Base-by-base conservation (phyloP, 148 eudicot species). In the Vaccinium myrtillus region DNA sequence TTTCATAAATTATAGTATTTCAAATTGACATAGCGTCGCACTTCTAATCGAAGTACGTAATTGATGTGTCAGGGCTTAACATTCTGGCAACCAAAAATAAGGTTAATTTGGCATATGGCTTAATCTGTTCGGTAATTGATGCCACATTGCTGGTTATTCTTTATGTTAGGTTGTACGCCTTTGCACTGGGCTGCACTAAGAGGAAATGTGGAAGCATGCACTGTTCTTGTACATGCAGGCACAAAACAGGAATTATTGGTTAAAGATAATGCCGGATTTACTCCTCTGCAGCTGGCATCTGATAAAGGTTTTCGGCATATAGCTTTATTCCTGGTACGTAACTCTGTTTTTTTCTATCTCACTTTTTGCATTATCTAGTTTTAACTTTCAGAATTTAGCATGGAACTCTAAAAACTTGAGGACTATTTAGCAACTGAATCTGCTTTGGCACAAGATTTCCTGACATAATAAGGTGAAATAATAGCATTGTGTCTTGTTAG, bases 251-350 rank as follows among this genome's bases (percentile, higher is more conserved):
- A 95, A 90, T 76, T 95, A 56, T 63, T 67, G 87, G 91, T 95
- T 74, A 93, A 92, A 88, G 96, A 95, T 92, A 92, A 88, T 84
- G 91, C 98, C 80, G 98, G 98, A 56, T 87, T 86, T 80, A 93
- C 94, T 51, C 98, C 98, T 14, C 78, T 91, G 84, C 90, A 94
- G 88, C 89, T 95, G 87, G 98, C 98, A 85, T 86, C 82, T 85
- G 98, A 95, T 89, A 94, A 92, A 95, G 98, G 98, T 88, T 96
- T 94, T 88, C 98, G 92, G 88, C 94, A 94, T 71, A 88, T 95
- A 78, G 94, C 91, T 27, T 79, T 85, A 84, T 88, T 93, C 89
- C 98, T 95, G 87, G 98, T 95, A 93, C 82, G 98, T 94, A 83
- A 82, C 83, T 30, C 78, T 65, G 51, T 74, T 81, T 50, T 77